Evolutionary conservation across 495 filamentous ascomycete genomes (phyloP).

Genomic region (Hypoxylon fragiforme): DNA sequence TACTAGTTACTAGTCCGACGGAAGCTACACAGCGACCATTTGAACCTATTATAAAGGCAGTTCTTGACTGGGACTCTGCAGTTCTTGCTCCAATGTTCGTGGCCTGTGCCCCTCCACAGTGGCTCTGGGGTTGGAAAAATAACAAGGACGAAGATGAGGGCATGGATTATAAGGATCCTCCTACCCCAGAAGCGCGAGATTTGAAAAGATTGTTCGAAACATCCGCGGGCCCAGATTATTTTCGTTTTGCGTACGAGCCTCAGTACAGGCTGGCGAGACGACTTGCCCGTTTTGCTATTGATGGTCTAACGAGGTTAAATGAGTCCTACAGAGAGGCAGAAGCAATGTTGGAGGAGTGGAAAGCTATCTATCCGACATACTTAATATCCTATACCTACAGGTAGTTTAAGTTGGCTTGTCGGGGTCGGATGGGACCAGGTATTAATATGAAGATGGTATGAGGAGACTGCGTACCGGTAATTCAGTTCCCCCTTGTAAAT

Average conservation of each 20-base stretch:
- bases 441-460: no score
- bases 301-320: constrained; percentile 3
- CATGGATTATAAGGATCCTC: background rate
- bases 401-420: no score
- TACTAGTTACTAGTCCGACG: background rate
- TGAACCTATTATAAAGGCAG: constrained; percentile 8
- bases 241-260: constrained; percentile 25
- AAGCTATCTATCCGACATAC: background rate
- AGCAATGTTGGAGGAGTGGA: background rate
- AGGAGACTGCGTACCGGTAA: no score
- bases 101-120: constrained; percentile 4
- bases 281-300: constrained; percentile 29
- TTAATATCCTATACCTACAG: no score
- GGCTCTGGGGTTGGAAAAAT: constrained; percentile 6
- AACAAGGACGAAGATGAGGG: background rate
- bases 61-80: constrained; percentile 7
- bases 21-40: background rate
- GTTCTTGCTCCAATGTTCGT: constrained; percentile 5
- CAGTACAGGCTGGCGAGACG: constrained; percentile 34
- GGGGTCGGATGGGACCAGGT: no score
- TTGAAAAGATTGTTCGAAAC: constrained; percentile 50
- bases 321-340: background rate
- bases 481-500: no score
- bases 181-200: background rate
- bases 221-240: constrained; percentile 26